These are phyloP conservation scores for Sisymbrium altissimum DNA, from an alignment of 345 rosid genomes.

Conservation along the genomic window DNA sequence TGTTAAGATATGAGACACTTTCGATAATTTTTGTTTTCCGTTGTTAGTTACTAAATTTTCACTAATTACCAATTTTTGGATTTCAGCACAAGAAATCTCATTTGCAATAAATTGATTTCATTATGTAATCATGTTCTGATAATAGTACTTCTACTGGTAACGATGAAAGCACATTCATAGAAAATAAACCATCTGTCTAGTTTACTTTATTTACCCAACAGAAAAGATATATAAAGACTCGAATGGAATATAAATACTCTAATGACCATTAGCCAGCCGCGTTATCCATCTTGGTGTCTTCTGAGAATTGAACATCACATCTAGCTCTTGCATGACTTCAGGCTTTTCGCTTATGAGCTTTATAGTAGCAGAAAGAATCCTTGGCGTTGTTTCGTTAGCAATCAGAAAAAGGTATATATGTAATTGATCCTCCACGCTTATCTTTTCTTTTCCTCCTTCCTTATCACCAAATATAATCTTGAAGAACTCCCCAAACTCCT, in stretches of 20 bases:
- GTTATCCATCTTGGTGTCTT: not conserved
- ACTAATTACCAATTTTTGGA: not conserved
- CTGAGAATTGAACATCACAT: not conserved
- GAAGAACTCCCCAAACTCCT: constrained; percentile 8
- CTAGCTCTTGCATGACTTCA: constrained; percentile 2
- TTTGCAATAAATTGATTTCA: not conserved
- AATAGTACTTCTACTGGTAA: not conserved
- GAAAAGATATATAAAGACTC: not conserved
- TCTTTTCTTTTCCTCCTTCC: not conserved
- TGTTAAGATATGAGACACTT: too few relatives aligned
- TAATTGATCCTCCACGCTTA: not conserved
- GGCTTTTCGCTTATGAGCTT: constrained; percentile 17
- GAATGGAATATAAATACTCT: not conserved
- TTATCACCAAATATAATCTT: constrained; percentile 4
- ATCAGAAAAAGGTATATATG: constrained; percentile 6
- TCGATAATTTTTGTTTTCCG: not conserved
- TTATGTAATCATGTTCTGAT: not conserved
- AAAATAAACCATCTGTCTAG: not conserved
- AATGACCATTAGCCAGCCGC: not conserved
- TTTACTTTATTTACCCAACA: not conserved
- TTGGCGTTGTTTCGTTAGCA: constrained; percentile 15
- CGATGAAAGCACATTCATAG: not conserved
- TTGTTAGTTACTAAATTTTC: not conserved
- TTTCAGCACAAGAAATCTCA: not conserved
- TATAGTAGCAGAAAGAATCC: not conserved